phyloP scores from a whole-genome alignment of 345 rosid species.

The Hirschfeldia incana region DNA sequence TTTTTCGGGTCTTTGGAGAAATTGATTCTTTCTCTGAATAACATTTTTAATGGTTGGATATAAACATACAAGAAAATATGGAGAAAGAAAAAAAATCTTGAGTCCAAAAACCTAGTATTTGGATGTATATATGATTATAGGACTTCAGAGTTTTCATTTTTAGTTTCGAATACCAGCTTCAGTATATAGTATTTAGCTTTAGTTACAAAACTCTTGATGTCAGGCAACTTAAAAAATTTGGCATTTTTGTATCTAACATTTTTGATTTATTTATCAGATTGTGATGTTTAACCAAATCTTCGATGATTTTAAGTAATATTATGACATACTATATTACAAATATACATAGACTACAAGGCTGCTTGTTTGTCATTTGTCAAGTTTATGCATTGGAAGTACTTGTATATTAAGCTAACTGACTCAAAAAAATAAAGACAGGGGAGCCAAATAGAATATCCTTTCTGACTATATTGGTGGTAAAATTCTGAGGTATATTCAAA shows the following conservation, averaged over 20 bases:
- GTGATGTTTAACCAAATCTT: not conserved
- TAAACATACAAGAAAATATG: not conserved
- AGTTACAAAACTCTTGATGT: not conserved
- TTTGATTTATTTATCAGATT: not conserved
- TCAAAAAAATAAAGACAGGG: not conserved
- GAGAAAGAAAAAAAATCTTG: not conserved
- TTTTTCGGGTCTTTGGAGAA: not conserved
- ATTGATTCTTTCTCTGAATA: conserved; percentile 13
- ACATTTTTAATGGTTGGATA: conserved; percentile 7
- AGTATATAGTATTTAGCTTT: not conserved
- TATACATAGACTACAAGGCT: not conserved
- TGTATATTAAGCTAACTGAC: not conserved
- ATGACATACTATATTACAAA: not conserved
- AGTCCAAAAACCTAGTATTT: not conserved
- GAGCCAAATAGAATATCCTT: conserved; percentile 12
- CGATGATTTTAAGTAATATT: not conserved
- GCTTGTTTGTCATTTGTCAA: conserved; percentile 3
- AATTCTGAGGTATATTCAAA: conserved; percentile 13
- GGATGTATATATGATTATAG: not conserved
- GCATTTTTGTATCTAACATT: not conserved
- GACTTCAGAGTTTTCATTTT: not conserved
- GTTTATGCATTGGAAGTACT: conserved; percentile 3
- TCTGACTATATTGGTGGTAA: not conserved
- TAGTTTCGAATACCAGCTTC: not conserved
- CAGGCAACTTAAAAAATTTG: not conserved